These are phyloP conservation scores for Naegleria lovaniensis DNA, from an alignment of 208 protist genomes.

Conservation along the genomic window DNA sequence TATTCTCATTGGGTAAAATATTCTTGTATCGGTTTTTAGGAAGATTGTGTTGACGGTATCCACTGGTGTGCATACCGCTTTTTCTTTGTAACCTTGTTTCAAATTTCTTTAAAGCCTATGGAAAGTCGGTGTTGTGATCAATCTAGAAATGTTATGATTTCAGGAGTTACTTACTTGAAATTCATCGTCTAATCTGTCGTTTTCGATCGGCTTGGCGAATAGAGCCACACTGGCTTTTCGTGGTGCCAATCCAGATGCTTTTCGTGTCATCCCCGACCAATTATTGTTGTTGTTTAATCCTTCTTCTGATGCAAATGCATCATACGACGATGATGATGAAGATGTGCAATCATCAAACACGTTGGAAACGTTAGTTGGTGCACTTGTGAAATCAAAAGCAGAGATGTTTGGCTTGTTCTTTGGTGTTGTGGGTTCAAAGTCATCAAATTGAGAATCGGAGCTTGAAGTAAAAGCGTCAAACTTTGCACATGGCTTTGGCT, in stretches of 20 bases:
- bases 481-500: background rate
- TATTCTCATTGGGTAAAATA: constrained; percentile 23
- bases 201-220: background rate
- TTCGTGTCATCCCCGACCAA: background rate
- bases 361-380: background rate
- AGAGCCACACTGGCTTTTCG: background rate
- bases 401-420: background rate
- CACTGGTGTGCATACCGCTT: background rate
- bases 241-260: background rate
- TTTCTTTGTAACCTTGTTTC: background rate
- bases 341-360: background rate
- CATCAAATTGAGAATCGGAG: background rate
- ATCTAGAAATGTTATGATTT: background rate
- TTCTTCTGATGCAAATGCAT: background rate
- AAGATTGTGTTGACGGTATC: background rate
- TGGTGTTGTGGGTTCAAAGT: background rate
- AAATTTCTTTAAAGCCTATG: constrained; percentile 1
- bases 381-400: background rate
- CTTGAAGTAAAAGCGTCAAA: background rate
- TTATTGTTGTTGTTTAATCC: background rate
- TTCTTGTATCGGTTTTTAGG: constrained; percentile 8
- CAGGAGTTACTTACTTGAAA: background rate
- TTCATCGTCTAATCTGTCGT: background rate
- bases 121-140: background rate
- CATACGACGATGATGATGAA: background rate